These are phyloP conservation scores for Allium sativum DNA, from an alignment of 106 monocot genomes.

Conservation along the genomic window DNA sequence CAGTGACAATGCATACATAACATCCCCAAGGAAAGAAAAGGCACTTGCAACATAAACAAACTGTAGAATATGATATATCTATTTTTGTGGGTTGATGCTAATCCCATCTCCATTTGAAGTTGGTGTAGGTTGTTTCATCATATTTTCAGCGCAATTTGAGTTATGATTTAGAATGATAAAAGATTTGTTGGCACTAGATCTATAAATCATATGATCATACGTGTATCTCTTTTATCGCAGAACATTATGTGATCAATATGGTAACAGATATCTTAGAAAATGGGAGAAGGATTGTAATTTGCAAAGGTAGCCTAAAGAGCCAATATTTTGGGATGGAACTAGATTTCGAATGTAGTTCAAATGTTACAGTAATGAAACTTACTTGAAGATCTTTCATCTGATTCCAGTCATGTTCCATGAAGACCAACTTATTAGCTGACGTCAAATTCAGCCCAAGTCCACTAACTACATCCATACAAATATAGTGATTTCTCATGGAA, in stretches of 20 bases:
- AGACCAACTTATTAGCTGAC: conserved; percentile 89
- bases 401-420: conserved; percentile 99
- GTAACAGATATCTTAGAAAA: background rate
- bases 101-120: too few species aligned
- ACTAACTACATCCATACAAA: conserved; percentile 49
- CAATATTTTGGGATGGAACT: too few species aligned
- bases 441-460: conserved; percentile 95
- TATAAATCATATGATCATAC: too few species aligned
- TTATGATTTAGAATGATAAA: too few species aligned
- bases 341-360: background rate
- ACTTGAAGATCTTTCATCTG: conserved; percentile 99
- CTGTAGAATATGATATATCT: background rate
- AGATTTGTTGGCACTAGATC: too few species aligned
- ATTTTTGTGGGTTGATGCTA: too few species aligned
- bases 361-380: conserved; percentile 5
- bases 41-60: background rate
- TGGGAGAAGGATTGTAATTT: background rate
- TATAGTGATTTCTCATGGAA: conserved; percentile 16
- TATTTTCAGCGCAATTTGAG: too few species aligned
- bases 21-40: conserved; percentile 49
- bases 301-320: too few species aligned
- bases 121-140: too few species aligned
- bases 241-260: background rate
- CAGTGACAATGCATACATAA: conserved; percentile 95
- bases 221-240: background rate